A percentile compares a stretch with the other conserved stretches of the same genome.
Conservation (phyloP, 306 rosid genomes). For the Castanea sativa region DNA sequence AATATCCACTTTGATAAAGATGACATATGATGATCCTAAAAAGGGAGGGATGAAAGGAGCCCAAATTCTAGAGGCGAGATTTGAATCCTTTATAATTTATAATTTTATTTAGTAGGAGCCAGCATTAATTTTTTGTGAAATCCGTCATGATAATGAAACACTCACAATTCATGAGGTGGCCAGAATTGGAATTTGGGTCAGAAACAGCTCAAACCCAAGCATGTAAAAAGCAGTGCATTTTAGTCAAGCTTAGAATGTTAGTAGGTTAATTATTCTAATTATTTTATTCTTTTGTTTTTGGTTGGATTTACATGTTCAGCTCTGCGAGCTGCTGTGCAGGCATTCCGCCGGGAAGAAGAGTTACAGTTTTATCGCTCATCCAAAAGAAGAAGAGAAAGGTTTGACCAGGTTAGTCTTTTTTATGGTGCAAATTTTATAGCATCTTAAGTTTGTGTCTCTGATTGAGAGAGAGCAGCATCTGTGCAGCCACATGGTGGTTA, state of each 20-base stretch:
- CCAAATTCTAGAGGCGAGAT: neutral
- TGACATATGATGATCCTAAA: neutral
- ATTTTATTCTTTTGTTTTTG: conserved; percentile 10
- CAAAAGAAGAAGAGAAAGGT: conserved; percentile 77
- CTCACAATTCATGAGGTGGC: neutral
- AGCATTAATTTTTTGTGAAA: neutral
- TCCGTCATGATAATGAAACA: neutral
- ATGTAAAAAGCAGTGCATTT: neutral
- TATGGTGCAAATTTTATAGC: conserved; percentile 5
- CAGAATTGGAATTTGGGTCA: neutral
- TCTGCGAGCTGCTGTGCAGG: conserved; percentile 89
- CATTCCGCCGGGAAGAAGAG: conserved; percentile 88
- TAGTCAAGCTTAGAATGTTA: neutral
- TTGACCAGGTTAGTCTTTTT: conserved; percentile 73
- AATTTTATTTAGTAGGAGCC: neutral
- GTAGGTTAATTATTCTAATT: conserved; percentile 14
- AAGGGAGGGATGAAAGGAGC: neutral
- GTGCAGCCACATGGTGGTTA: neutral
- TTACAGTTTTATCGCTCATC: conserved; percentile 67
- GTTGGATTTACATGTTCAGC: conserved; percentile 50
- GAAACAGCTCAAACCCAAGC: neutral
- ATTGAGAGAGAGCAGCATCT: neutral
- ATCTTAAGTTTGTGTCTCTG: neutral
- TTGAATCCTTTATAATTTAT: neutral
- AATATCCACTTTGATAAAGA: neutral